These are phyloP conservation scores for Astrothelium subdiscretum DNA, from an alignment of 495 filamentous ascomycete genomes.

Conservation along the genomic window DNA sequence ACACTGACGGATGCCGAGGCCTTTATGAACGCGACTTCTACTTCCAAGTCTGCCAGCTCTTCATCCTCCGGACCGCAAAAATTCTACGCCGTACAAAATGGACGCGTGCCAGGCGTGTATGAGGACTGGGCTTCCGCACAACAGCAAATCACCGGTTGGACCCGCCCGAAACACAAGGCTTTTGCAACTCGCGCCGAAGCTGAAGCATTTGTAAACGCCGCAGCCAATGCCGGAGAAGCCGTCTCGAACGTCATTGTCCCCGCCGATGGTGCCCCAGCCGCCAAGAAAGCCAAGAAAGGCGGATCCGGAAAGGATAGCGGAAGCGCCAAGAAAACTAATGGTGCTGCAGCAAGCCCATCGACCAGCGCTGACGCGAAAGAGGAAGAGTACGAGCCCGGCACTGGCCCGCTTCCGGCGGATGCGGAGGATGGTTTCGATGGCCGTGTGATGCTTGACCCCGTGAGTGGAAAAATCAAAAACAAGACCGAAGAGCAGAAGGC, in stretches of 20 bases:
- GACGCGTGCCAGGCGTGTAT: slow-evolving; percentile 77
- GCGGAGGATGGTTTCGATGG: slow-evolving; percentile 54
- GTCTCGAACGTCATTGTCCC: slow-evolving; percentile 6
- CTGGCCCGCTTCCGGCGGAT: slow-evolving; percentile 41
- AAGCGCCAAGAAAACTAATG: slow-evolving; percentile 10
- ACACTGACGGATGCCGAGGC: slow-evolving; percentile 63
- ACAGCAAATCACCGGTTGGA: slow-evolving; percentile 64
- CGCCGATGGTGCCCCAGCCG: slow-evolving; percentile 14
- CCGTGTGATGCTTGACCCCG: slow-evolving; percentile 42
- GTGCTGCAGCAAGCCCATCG: slow-evolving; percentile 10
- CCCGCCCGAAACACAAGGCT: slow-evolving; percentile 67
- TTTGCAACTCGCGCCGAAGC: slow-evolving; percentile 73
- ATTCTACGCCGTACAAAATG: slow-evolving; percentile 81
- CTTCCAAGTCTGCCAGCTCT: slow-evolving; percentile 24
- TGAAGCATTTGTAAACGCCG: slow-evolving; percentile 53
- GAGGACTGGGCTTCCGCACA: slow-evolving; percentile 72
- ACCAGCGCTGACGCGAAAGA: slow-evolving; percentile 11
- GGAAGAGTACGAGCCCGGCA: slow-evolving; percentile 41
- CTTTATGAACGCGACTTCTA: slow-evolving; percentile 53
- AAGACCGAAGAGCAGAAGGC: slow-evolving; percentile 41
- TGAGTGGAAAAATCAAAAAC: slow-evolving; percentile 46
- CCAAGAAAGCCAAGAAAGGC: slow-evolving; percentile 32
- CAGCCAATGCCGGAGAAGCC: slow-evolving; percentile 18
- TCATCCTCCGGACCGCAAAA: slow-evolving; percentile 24
- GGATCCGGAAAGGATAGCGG: slow-evolving; percentile 24